Percentiles rank a stretch among this genome's conserved stretches.
Conservation (phyloP, 2,329 filamentous ascomycete genomes). For the Fusarium sp. region DNA sequence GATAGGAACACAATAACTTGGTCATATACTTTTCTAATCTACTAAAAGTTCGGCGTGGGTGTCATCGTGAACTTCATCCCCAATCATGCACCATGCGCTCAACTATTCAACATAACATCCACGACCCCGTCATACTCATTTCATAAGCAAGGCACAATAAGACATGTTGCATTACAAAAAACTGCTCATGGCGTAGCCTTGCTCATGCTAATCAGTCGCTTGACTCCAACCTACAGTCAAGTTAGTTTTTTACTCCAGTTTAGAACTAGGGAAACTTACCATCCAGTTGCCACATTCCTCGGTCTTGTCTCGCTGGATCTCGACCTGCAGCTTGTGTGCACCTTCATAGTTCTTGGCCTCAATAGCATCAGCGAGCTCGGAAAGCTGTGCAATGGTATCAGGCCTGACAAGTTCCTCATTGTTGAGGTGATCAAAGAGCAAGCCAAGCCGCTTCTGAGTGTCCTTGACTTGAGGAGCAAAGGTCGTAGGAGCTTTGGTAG, state of each 20-base stretch:
- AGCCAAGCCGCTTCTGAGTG: conserved; percentile 90
- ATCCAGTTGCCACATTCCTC: conserved; percentile 90
- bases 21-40: conserved; percentile 49
- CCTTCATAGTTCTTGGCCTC: conserved; percentile 76
- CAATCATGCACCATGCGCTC: conserved; percentile 41
- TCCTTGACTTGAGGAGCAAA: conserved; percentile 93
- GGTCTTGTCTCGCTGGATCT: conserved; percentile 81
- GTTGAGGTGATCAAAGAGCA: conserved; percentile 97
- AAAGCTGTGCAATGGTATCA: conserved; percentile 78
- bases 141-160: conserved; percentile 38
- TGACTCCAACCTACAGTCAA: conserved; percentile 74
- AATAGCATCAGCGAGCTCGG: conserved; percentile 74
- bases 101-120: conserved; percentile 44
- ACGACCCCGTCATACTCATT: conserved; percentile 17
- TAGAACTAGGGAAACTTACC: conserved; percentile 64
- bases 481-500: conserved; percentile 83
- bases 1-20: conserved; percentile 20
- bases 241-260: conserved; percentile 55
- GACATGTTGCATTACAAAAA: conserved; percentile 25
- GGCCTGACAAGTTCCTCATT: conserved; percentile 90
- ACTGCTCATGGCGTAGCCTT: conserved; percentile 72
- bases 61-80: conserved; percentile 46
- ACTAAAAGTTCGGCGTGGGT: conserved; percentile 43
- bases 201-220: conserved; percentile 83
- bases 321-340: conserved; percentile 77